A percentile compares a stretch with the other conserved stretches of the same genome.
Evolutionary conservation across 2,329 filamentous ascomycete genomes (phyloP).

Genomic region (Colletotrichum cordylinicola): DNA sequence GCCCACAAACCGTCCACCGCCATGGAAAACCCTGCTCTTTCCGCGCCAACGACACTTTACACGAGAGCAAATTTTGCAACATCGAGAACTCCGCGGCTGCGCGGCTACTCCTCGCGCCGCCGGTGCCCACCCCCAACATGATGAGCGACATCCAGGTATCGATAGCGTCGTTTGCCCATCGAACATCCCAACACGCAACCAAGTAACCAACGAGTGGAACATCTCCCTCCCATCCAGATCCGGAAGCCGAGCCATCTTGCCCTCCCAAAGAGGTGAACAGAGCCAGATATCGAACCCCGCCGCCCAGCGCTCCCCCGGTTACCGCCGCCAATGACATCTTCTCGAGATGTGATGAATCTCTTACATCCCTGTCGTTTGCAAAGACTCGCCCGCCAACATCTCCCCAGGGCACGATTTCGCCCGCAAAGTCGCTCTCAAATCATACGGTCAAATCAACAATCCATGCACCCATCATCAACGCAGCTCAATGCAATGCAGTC

Average conservation of each 20-base stretch:
- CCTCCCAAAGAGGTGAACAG: slow-evolving; percentile 5
- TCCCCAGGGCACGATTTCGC: not conserved
- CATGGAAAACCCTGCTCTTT: not conserved
- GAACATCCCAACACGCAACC: not conserved
- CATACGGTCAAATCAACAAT: not conserved
- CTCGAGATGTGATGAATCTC: slow-evolving; percentile 5
- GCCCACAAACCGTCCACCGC: not conserved
- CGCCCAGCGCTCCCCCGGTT: not conserved
- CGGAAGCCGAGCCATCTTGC: not conserved
- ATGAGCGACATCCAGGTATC: not conserved
- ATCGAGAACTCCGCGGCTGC: not conserved
- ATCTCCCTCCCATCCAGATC: not conserved
- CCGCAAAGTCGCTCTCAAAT: not conserved
- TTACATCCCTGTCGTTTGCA: not conserved
- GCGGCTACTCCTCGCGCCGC: not conserved
- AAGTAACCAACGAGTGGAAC: not conserved
- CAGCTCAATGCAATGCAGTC: slow-evolving; percentile 6
- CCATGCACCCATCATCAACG: not conserved
- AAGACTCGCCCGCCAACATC: not conserved
- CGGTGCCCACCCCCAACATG: not conserved
- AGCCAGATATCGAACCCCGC: not conserved
- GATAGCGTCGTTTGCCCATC: not conserved
- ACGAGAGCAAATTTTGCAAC: not conserved
- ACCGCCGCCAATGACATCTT: slow-evolving; percentile 6
- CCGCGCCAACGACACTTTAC: not conserved